Base-by-base conservation (phyloP, 768 basidiomycete genomes). In the Kwoniella sp. region DNA sequence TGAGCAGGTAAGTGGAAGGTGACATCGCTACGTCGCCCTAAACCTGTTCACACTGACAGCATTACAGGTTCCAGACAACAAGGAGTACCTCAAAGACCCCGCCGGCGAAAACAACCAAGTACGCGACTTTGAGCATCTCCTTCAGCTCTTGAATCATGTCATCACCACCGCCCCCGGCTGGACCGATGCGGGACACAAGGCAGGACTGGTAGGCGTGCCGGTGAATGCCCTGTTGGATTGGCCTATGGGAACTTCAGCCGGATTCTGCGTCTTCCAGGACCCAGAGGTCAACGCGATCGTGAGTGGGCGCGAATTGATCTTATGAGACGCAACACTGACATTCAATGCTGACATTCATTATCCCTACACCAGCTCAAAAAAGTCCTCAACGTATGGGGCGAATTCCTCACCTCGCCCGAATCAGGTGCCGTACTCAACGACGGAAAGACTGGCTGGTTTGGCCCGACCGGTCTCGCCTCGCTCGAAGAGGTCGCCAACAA, bases 371-470 rank as follows among this genome's bases (percentile, higher is more conserved):
- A 77, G 73, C 74, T 87, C 68, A 84, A 85, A 68, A 82, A 82
- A 38, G 74, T 87, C 58, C 82, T 88, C 66, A 77, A 84, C 51
- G 80, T 78, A 25, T 88, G 87, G 86, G 79, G 81, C 11, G 68
- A 60, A 11, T 87, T 80, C 80, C 84, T 88, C 53, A 70, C 72
- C 7, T 83, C 84, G 1, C 75, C 81, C 2, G 82, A 73, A 2
- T 87, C 86, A 0, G 72, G 80, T 48, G 55, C 74, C 17, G 85
- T 85, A 22, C 81, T 88, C 55, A 80, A 69, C 61, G 53, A 67
- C 7, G 73, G 71, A 20, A 68, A 77, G 0, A 75, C 79, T n/a
- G 85, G 85, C 0, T 88, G 87, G 87, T 84, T 88, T 68, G 80
- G 83, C 7, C 64, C 69, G 0, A 61, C 73, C 1, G 85, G 83